These are phyloP conservation scores for Cucurbita argyrosperma DNA, from an alignment of 306 rosid genomes.

Conservation along the genomic window DNA sequence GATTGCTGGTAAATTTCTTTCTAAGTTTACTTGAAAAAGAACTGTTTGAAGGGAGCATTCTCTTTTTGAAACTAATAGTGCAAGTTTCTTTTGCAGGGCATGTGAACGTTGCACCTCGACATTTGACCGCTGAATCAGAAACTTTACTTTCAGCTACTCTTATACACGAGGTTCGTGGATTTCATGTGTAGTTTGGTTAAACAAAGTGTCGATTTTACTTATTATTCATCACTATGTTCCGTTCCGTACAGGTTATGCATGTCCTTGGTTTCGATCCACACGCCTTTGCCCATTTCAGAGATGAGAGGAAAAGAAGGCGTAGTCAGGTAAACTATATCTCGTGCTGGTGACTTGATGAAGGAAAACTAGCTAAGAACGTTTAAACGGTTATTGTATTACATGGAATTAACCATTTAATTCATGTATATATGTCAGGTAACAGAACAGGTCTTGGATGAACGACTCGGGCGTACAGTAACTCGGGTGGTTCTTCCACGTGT, in stretches of 20 bases:
- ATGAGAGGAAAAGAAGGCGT: constrained; percentile 88
- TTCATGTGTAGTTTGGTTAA: not conserved
- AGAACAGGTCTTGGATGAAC: constrained; percentile 80
- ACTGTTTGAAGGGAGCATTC: not conserved
- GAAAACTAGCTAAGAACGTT: not conserved
- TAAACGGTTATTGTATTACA: not conserved
- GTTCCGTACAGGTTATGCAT: constrained; percentile 72
- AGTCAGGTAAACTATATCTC: constrained; percentile 37
- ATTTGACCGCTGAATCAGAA: constrained; percentile 96
- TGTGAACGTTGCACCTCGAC: constrained; percentile 97
- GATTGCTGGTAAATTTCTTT: constrained; percentile 48
- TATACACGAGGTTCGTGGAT: constrained; percentile 65
- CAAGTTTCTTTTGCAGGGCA: constrained; percentile 43
- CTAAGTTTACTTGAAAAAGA: not conserved
- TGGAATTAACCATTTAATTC: not conserved
- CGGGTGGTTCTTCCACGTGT: constrained; percentile 98
- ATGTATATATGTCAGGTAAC: constrained; percentile 45
- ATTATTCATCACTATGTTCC: constrained; percentile 10
- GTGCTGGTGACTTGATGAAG: not conserved
- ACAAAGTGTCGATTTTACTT: not conserved
- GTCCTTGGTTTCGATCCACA: constrained; percentile 99
- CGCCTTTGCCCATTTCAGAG: constrained; percentile 96
- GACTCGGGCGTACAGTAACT: constrained; percentile 74
- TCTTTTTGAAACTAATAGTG: not conserved
- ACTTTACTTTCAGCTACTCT: constrained; percentile 91